Evolutionary conservation across 257 asterid genomes (phyloP).

Genomic region (Orobanche coerulescens): DNA sequence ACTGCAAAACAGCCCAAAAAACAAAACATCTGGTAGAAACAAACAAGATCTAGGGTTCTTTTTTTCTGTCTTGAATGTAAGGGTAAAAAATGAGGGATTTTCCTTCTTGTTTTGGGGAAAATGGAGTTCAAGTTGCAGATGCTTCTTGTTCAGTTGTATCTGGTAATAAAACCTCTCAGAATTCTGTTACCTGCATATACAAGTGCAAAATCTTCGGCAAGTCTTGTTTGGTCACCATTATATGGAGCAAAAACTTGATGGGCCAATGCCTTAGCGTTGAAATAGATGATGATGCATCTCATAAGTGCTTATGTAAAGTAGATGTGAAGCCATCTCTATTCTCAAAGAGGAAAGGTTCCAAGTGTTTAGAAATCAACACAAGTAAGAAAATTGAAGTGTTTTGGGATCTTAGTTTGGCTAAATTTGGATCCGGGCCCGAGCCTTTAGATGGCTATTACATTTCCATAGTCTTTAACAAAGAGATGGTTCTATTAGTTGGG

Average conservation of each 20-base stretch:
- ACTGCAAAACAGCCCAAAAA: constrained; percentile 7
- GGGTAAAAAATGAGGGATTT: constrained; percentile 67
- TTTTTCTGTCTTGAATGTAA: constrained; percentile 21
- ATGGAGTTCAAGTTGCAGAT: constrained; percentile 94
- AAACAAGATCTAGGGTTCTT: constrained; percentile 13
- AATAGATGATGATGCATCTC: constrained; percentile 68
- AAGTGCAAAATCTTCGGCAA: constrained; percentile 64
- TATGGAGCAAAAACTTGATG: constrained; percentile 90
- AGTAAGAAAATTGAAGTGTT: constrained; percentile 48
- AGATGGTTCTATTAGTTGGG: constrained; percentile 63
- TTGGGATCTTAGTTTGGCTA: constrained; percentile 82
- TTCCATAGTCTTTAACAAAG: constrained; percentile 54
- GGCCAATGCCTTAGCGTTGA: constrained; percentile 81
- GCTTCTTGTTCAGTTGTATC: constrained; percentile 62
- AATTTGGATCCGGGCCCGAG: constrained; percentile 84
- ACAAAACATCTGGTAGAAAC: background rate
- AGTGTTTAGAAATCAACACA: constrained; percentile 41
- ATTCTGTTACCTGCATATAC: constrained; percentile 58
- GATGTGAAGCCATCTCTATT: constrained; percentile 86
- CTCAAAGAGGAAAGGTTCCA: constrained; percentile 85
- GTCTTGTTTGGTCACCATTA: constrained; percentile 49
- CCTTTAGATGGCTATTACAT: constrained; percentile 73
- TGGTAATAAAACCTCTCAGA: constrained; percentile 52
- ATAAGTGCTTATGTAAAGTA: constrained; percentile 62
- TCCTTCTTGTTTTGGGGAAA: constrained; percentile 94